These are phyloP conservation scores for Kwoniella sp. DNA, from an alignment of 768 basidiomycete species.

Conservation along the genomic window DNA sequence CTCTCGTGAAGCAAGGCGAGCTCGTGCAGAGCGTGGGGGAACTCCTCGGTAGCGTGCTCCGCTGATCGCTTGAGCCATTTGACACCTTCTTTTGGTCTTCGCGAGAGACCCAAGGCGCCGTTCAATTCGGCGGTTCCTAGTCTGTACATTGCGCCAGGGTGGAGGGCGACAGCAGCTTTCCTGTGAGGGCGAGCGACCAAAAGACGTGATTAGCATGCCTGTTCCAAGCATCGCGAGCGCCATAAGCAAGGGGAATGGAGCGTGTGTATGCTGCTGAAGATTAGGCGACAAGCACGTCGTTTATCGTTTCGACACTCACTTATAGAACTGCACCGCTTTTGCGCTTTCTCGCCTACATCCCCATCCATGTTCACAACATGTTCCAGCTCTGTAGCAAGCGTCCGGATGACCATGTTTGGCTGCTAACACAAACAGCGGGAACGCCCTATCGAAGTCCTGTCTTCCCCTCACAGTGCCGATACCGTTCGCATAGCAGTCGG, in stretches of 20 bases:
- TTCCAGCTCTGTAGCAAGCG: slow-evolving; percentile 90
- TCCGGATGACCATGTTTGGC: slow-evolving; percentile 97
- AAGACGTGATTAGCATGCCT: not conserved
- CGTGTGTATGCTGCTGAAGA: no score
- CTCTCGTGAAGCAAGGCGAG: slow-evolving; percentile 89
- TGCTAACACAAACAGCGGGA: slow-evolving; percentile 91
- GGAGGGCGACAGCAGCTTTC: slow-evolving; percentile 86
- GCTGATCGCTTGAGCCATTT: slow-evolving; percentile 98
- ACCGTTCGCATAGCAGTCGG: slow-evolving; percentile 98
- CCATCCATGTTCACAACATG: slow-evolving; percentile 99
- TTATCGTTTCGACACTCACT: slow-evolving; percentile 54
- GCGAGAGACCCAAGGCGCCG: slow-evolving; percentile 83
- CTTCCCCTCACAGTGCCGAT: slow-evolving; percentile 85
- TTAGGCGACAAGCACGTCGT: no score
- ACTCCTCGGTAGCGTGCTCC: slow-evolving; percentile 83
- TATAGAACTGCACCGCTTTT: slow-evolving; percentile 89
- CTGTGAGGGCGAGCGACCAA: slow-evolving; percentile 45
- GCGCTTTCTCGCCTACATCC: slow-evolving; percentile 89
- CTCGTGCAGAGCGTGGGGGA: slow-evolving; percentile 94
- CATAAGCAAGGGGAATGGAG: no score
- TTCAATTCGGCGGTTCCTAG: slow-evolving; percentile 95
- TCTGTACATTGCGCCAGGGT: slow-evolving; percentile 95
- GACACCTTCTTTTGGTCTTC: slow-evolving; percentile 91
- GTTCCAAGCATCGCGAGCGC: slow-evolving; percentile 1
- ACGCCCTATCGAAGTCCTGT: slow-evolving; percentile 96